Conservation (phyloP, 2,329 filamentous ascomycete species). For the Cadophora gregata region DNA sequence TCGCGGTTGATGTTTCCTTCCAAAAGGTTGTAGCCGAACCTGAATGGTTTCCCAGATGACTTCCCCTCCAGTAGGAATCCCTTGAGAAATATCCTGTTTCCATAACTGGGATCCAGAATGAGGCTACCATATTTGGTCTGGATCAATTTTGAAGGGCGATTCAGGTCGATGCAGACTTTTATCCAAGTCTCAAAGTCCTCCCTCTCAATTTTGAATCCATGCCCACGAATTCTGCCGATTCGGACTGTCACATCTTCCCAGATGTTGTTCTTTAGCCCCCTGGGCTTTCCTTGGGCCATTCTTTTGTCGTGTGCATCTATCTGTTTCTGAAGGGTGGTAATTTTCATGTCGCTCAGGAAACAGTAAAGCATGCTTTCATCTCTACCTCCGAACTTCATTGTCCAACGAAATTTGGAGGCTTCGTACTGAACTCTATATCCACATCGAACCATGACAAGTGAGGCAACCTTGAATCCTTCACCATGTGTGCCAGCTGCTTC, state of each 20-base stretch:
- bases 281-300: not conserved
- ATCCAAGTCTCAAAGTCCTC: conserved; percentile 28
- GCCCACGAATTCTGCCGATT: conserved; percentile 30
- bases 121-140: conserved; percentile 23
- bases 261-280: conserved; percentile 22
- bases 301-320: not conserved
- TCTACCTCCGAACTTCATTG: conserved; percentile 29
- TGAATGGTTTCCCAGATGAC: conserved; percentile 5
- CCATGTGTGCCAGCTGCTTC: conserved; percentile 39
- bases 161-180: conserved; percentile 27
- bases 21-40: conserved; percentile 31
- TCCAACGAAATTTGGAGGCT: conserved; percentile 35
- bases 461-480: conserved; percentile 42
- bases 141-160: conserved; percentile 21
- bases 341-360: conserved; percentile 15
- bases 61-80: conserved; percentile 17
- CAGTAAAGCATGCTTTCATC: conserved; percentile 28
- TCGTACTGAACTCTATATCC: conserved; percentile 33
- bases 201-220: too few relatives aligned
- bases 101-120: conserved; percentile 24
- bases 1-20: conserved; percentile 29
- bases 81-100: conserved; percentile 32
- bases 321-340: too few relatives aligned
- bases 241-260: conserved; percentile 34
- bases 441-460: conserved; percentile 39